Conservation (phyloP, 2,329 filamentous ascomycete species). For the Fusarium poae region DNA sequence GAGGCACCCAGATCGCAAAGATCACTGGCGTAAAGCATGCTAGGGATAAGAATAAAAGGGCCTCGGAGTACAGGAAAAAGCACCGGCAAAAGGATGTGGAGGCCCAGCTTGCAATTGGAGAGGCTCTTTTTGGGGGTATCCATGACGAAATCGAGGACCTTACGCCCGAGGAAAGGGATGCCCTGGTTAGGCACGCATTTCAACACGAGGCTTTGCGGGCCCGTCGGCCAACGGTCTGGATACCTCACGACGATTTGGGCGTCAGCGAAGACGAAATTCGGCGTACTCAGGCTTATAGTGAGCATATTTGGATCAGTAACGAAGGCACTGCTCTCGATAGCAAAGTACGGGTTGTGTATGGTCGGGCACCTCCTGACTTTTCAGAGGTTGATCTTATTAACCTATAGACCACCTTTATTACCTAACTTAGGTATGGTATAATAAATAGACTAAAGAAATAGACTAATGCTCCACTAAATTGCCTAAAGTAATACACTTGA, state of each 20-base stretch:
- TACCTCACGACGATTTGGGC: conserved; percentile 89
- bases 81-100: conserved; percentile 74
- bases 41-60: conserved; percentile 51
- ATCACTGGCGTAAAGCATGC: conserved; percentile 52
- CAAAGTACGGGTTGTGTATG: conserved; percentile 85
- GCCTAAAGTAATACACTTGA: too few species aligned
- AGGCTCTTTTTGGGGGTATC: conserved; percentile 86
- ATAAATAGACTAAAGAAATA: too few species aligned
- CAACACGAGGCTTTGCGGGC: conserved; percentile 89
- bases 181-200: conserved; percentile 88
- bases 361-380: conserved; percentile 88
- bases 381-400: conserved; percentile 89
- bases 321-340: conserved; percentile 89
- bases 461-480: too few species aligned
- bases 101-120: conserved; percentile 78
- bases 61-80: conserved; percentile 62
- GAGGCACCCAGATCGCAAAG: conserved; percentile 64
- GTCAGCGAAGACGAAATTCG: conserved; percentile 92
- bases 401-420: conserved; percentile 61
- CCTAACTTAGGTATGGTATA: too few species aligned
- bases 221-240: conserved; percentile 89
- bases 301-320: conserved; percentile 92
- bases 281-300: conserved; percentile 80
- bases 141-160: conserved; percentile 96
- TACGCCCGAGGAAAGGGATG: conserved; percentile 88